These are phyloP conservation scores for Glaciozyma martinii DNA, from an alignment of 768 basidiomycete species.

Conservation along the genomic window DNA sequence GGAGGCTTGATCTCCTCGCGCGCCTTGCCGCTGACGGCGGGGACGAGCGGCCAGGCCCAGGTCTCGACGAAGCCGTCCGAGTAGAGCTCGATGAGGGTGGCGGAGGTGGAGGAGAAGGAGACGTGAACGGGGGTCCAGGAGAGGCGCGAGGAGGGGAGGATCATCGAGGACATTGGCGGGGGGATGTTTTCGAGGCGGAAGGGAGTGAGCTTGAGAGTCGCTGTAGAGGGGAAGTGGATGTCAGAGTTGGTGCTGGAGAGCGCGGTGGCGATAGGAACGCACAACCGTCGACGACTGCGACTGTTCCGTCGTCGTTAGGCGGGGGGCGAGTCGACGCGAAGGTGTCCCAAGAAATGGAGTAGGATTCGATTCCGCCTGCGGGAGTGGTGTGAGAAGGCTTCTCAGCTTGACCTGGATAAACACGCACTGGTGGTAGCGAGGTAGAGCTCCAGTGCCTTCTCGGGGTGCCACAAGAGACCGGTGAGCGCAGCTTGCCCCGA, in stretches of 20 bases:
- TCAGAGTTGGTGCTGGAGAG: neutral
- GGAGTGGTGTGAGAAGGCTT: slow-evolving; percentile 3
- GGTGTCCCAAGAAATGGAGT: slow-evolving; percentile 70
- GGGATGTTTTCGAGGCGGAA: slow-evolving; percentile 90
- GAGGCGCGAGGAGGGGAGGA: slow-evolving; percentile 31
- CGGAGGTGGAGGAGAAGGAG: slow-evolving; percentile 59
- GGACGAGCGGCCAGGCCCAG: slow-evolving; percentile 54
- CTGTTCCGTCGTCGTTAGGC: slow-evolving; percentile 70
- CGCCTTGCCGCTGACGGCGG: neutral
- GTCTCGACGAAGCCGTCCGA: slow-evolving; percentile 59
- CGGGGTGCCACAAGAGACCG: slow-evolving; percentile 66
- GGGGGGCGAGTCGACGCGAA: slow-evolving; percentile 52
- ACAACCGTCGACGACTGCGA: slow-evolving; percentile 86
- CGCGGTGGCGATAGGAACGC: slow-evolving; percentile 34
- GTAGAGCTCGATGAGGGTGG: slow-evolving; percentile 51
- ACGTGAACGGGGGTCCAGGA: slow-evolving; percentile 54
- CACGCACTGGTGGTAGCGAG: slow-evolving; percentile 58
- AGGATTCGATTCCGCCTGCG: slow-evolving; percentile 48
- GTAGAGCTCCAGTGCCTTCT: slow-evolving; percentile 56
- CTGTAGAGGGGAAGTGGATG: slow-evolving; percentile 44
- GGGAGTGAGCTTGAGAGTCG: slow-evolving; percentile 69
- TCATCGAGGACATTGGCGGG: slow-evolving; percentile 85
- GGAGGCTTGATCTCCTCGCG: slow-evolving; percentile 11
- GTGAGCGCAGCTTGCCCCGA: neutral
- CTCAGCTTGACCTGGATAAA: neutral